Percentiles rank a stretch among this genome's conserved stretches.
Conservation (phyloP, 2,329 filamentous ascomycete species). For the Pyricularia pennisetigena region DNA sequence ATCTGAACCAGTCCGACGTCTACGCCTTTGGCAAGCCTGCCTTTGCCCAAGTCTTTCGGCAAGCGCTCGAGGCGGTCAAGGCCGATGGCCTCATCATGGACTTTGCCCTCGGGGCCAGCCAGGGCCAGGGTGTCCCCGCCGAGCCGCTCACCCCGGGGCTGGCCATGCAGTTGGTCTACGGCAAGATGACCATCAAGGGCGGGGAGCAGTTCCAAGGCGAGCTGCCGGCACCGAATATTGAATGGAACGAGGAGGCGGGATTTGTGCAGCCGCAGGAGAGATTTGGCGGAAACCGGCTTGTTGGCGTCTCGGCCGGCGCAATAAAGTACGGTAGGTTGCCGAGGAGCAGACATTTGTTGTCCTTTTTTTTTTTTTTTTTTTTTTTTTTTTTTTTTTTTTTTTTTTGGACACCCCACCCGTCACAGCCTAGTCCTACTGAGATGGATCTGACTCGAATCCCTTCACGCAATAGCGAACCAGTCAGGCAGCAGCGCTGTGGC, state of each 20-base stretch:
- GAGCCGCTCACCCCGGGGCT: conserved; percentile 20
- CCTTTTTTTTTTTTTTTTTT: too few species aligned
- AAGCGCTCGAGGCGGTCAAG: conserved; percentile 17
- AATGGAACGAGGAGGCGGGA: neutral
- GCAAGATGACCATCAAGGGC: conserved; percentile 18
- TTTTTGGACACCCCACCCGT: too few species aligned
- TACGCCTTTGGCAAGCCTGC: conserved; percentile 13
- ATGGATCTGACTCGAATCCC: neutral
- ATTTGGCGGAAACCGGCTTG: neutral
- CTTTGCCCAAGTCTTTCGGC: conserved; percentile 10
- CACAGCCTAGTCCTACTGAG: neutral
- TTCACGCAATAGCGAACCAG: neutral
- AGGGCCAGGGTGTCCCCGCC: conserved; percentile 35
- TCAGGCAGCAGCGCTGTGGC: neutral
- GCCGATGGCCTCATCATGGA: conserved; percentile 30
- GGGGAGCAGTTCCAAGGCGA: conserved; percentile 17
- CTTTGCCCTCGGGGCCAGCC: conserved; percentile 33
- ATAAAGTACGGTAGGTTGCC: neutral
- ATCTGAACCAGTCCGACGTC: conserved; percentile 11
- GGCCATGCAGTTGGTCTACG: conserved; percentile 20
- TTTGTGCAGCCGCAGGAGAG: neutral
- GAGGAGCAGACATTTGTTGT: neutral
- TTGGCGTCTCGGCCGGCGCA: neutral
- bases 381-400: too few species aligned
- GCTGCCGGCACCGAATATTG: conserved; percentile 16